Conservation (phyloP, 1,284 basidiomycete genomes). For the Flammula alnicola region DNA sequence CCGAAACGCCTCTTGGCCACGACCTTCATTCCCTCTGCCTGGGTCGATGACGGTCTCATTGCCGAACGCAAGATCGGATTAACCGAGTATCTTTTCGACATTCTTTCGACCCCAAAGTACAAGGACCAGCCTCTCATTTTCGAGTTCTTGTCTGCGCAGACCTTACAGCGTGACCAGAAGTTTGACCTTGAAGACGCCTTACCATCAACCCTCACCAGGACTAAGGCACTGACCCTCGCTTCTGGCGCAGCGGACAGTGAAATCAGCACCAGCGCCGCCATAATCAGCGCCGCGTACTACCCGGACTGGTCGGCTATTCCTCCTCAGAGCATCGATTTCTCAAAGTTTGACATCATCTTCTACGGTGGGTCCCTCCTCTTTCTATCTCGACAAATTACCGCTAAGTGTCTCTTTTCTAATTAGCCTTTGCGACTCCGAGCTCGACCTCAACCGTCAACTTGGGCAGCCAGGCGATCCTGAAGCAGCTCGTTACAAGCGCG, state of each 20-base stretch:
- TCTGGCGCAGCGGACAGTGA: slow-evolving; percentile 34
- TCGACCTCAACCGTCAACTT: slow-evolving; percentile 60
- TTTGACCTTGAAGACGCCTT: slow-evolving; percentile 49
- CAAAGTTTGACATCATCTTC: slow-evolving; percentile 73
- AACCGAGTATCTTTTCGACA: slow-evolving; percentile 41
- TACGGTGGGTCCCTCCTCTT: slow-evolving; percentile 54
- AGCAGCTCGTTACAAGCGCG: slow-evolving; percentile 64
- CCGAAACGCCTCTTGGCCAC: slow-evolving; percentile 50
- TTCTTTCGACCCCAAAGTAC: slow-evolving; percentile 38
- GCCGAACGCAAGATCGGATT: slow-evolving; percentile 53
- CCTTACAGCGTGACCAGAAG: slow-evolving; percentile 24
- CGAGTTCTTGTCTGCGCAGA: slow-evolving; percentile 44
- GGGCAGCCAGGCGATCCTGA: slow-evolving; percentile 58
- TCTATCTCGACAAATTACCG: background rate
- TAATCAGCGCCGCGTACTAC: slow-evolving; percentile 39
- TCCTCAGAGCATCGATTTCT: slow-evolving; percentile 72
- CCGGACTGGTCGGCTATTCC: slow-evolving; percentile 69
- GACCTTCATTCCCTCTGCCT: slow-evolving; percentile 48
- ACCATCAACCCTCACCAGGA: slow-evolving; percentile 49
- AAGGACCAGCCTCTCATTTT: slow-evolving; percentile 35
- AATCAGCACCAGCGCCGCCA: slow-evolving; percentile 42
- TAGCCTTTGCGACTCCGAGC: slow-evolving; percentile 76
- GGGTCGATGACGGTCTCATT: slow-evolving; percentile 53
- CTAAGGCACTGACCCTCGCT: slow-evolving; percentile 38
- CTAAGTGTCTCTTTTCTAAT: background rate